phyloP scores from a whole-genome alignment of 805 yeast genomes.

The Starmerella gropengiesseri region DNA sequence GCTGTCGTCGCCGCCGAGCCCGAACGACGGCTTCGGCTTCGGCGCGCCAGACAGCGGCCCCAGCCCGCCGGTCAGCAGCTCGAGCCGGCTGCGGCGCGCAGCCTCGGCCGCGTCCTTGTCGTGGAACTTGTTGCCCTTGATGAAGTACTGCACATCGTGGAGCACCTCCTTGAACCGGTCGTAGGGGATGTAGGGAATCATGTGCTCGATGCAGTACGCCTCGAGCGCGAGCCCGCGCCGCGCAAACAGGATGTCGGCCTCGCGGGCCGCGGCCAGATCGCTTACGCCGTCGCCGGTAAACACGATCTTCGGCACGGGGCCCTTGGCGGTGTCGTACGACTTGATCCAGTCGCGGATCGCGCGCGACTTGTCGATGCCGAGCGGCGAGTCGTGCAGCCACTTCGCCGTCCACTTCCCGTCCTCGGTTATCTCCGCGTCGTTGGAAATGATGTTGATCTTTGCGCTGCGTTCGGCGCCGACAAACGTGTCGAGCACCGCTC shows the following conservation, averaged over 20 bases:
- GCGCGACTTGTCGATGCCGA: constrained; percentile 37
- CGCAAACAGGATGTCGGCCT: constrained; percentile 37
- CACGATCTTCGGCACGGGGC: constrained; percentile 37
- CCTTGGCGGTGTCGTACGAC: constrained; percentile 15
- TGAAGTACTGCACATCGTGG: constrained; percentile 28
- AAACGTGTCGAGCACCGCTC: constrained; percentile 34
- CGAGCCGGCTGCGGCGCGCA: constrained; percentile 17
- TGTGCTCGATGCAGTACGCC: constrained; percentile 33
- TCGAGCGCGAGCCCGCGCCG: constrained; percentile 35
- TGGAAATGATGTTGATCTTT: constrained; percentile 34
- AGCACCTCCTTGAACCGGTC: constrained; percentile 34
- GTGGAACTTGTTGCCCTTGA: constrained; percentile 26
- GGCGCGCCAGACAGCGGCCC: constrained; percentile 18
- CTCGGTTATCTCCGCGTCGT: constrained; percentile 31
- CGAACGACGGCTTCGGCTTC: constrained; percentile 18
- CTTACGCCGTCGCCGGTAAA: constrained; percentile 51
- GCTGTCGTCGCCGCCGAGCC: constrained; percentile 12
- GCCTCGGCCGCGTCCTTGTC: constrained; percentile 23
- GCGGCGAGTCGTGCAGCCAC: constrained; percentile 36
- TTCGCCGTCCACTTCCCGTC: constrained; percentile 34
- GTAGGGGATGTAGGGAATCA: constrained; percentile 35
- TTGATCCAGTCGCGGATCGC: constrained; percentile 33
- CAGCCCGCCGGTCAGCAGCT: constrained; percentile 24
- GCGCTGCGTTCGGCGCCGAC: constrained; percentile 31
- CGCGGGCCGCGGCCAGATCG: constrained; percentile 37